These are phyloP conservation scores for Capsicum pubescens DNA, from an alignment of 257 asterid species.

Conservation along the genomic window DNA sequence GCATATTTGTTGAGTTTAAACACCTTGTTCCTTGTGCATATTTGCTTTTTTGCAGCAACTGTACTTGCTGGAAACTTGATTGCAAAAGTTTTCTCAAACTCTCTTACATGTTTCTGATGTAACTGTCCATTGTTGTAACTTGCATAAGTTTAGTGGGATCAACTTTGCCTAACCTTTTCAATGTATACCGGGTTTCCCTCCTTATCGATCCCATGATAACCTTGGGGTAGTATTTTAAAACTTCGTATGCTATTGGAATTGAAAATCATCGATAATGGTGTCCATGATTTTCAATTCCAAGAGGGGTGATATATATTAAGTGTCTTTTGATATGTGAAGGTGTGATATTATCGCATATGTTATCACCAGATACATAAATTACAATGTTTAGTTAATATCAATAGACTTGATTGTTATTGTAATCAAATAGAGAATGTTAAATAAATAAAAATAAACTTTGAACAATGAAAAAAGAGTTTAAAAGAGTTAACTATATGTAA, in stretches of 20 bases:
- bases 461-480: too few species aligned
- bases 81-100: conserved; percentile 76
- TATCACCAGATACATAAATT: not conserved
- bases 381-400: too few species aligned
- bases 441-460: not conserved
- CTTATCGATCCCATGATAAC: conserved; percentile 86
- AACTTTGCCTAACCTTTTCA: conserved; percentile 83
- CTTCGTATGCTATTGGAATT: conserved; percentile 73
- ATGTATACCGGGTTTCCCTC: conserved; percentile 87
- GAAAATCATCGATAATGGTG: conserved; percentile 47
- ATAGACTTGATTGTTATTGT: not conserved
- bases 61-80: conserved; percentile 86
- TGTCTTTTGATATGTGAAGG: not conserved
- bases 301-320: not conserved
- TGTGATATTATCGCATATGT: not conserved
- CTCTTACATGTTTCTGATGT: conserved; percentile 76
- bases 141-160: conserved; percentile 83
- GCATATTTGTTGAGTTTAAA: too few species aligned
- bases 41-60: conserved; percentile 81
- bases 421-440: not conserved
- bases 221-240: conserved; percentile 72
- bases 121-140: conserved; percentile 79
- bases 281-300: too few species aligned
- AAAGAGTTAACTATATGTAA: not conserved
- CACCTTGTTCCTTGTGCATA: not conserved